These are phyloP conservation scores for Ophiobolus disseminans DNA, from an alignment of 2,329 filamentous ascomycete genomes.

Conservation along the genomic window DNA sequence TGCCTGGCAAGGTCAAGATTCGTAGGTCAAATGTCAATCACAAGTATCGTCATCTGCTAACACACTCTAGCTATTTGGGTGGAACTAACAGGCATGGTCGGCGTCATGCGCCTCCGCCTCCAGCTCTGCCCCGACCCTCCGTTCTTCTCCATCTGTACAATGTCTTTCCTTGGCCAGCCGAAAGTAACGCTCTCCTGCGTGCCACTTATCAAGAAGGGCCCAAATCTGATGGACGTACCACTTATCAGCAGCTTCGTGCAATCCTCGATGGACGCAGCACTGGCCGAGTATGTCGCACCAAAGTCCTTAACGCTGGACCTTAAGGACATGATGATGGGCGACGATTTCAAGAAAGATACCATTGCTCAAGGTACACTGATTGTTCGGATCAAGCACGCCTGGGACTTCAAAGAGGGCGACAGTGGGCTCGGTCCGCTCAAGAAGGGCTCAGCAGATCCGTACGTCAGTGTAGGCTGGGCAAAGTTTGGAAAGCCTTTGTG, in stretches of 20 bases:
- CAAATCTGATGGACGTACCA: slow-evolving; percentile 78
- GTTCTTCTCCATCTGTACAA: slow-evolving; percentile 76
- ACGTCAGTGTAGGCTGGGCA: slow-evolving; percentile 76
- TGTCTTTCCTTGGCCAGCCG: slow-evolving; percentile 78
- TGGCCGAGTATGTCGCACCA: slow-evolving; percentile 78
- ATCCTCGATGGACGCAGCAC: slow-evolving; percentile 73
- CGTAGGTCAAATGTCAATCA: slow-evolving; percentile 44
- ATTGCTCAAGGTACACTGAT: slow-evolving; percentile 68
- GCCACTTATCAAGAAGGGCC: slow-evolving; percentile 70
- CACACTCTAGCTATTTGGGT: slow-evolving; percentile 69
- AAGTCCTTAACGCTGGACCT: slow-evolving; percentile 76
- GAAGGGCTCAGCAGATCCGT: slow-evolving; percentile 70
- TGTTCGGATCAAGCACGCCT: slow-evolving; percentile 70
- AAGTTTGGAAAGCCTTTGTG: slow-evolving; percentile 76
- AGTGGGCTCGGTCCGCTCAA: slow-evolving; percentile 66
- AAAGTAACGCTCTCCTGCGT: slow-evolving; percentile 74
- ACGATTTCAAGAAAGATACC: slow-evolving; percentile 81
- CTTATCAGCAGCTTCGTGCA: slow-evolving; percentile 79
- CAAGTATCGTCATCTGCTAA: slow-evolving; percentile 17
- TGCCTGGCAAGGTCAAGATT: slow-evolving; percentile 63
- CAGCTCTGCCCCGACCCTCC: slow-evolving; percentile 79
- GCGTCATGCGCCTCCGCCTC: slow-evolving; percentile 71
- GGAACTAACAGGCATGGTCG: slow-evolving; percentile 74
- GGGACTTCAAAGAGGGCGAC: slow-evolving; percentile 76
- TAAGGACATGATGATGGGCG: slow-evolving; percentile 78